Evolutionary conservation across 805 yeast species (phyloP).

Genomic region (Blastobotrys terrestris): DNA sequence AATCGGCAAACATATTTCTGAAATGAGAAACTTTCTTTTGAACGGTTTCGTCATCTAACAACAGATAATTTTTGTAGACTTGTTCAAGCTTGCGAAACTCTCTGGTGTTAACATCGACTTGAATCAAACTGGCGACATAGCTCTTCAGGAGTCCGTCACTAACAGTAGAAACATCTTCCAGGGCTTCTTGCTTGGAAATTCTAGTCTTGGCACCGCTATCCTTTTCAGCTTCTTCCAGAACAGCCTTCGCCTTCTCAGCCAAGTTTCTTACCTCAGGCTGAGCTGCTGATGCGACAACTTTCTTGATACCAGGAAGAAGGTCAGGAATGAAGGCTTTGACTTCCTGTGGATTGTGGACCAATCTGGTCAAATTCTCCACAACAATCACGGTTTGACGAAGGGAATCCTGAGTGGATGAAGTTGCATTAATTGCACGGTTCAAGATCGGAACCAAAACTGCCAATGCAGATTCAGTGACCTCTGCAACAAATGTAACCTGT

Average conservation of each 20-base stretch:
- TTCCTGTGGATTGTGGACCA: conserved; percentile 89
- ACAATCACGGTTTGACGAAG: conserved; percentile 95
- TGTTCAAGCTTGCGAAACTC: conserved; percentile 31
- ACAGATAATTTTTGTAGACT: conserved; percentile 44
- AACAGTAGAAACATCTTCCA: conserved; percentile 35
- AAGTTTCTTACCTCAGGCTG: conserved; percentile 94
- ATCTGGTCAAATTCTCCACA: conserved; percentile 89
- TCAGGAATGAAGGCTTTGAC: conserved; percentile 82
- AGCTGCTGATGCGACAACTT: conserved; percentile 83
- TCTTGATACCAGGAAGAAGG: conserved; percentile 85
- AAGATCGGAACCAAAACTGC: conserved; percentile 87
- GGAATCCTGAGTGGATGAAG: conserved; percentile 91
- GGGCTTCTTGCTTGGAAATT: conserved; percentile 45
- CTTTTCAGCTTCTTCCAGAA: conserved; percentile 74
- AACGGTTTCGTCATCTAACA: conserved; percentile 32
- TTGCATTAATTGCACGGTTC: conserved; percentile 78
- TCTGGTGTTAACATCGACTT: conserved; percentile 31
- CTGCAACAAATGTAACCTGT: conserved; percentile 95
- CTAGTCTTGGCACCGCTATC: conserved; percentile 69
- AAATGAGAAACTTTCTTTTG: conserved; percentile 27
- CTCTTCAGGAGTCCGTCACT: conserved; percentile 26
- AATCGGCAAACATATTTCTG: conserved; percentile 32
- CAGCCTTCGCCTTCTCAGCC: conserved; percentile 79
- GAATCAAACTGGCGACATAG: conserved; percentile 28
- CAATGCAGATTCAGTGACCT: conserved; percentile 94